Percentiles rank a stretch among this genome's conserved stretches.
Evolutionary conservation across 345 rosid species (phyloP).

Genomic region (Moringa oleifera): DNA sequence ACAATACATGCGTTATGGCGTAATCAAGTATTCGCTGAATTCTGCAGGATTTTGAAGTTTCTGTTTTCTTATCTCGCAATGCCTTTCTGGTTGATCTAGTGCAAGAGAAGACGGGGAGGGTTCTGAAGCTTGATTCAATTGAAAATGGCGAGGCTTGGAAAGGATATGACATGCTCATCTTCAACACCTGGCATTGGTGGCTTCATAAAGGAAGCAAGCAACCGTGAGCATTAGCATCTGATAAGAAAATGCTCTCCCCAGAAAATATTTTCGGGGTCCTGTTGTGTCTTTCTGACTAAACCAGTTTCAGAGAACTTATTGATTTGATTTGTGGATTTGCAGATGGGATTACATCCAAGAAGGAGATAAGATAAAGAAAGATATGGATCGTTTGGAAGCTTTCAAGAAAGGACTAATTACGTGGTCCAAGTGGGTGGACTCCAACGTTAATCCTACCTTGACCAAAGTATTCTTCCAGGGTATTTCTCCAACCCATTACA

Average conservation of each 20-base stretch:
- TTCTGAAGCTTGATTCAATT: constrained; percentile 52
- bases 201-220: constrained; percentile 50
- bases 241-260: background rate
- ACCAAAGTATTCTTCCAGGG: constrained; percentile 54
- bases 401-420: constrained; percentile 43
- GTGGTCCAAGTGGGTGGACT: constrained; percentile 59
- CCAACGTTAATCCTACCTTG: constrained; percentile 32
- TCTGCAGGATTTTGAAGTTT: constrained; percentile 37
- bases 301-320: background rate
- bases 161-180: constrained; percentile 48
- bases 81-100: constrained; percentile 50
- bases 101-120: constrained; percentile 37
- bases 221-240: constrained; percentile 28
- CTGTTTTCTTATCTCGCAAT: constrained; percentile 30
- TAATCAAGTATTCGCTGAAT: too few species aligned
- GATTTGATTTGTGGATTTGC: background rate
- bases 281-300: too few species aligned
- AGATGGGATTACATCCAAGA: constrained; percentile 56
- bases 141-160: constrained; percentile 45
- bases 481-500: constrained; percentile 48
- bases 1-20: too few species aligned
- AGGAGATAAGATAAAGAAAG: constrained; percentile 31
- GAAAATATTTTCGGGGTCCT: background rate
- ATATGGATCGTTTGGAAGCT: constrained; percentile 59
- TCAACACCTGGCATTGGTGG: constrained; percentile 80